A percentile compares a stretch with the other conserved stretches of the same genome.
Evolutionary conservation across 1,139 yeast species (phyloP).

Genomic region (Kurtzmaniella quercitrusa): DNA sequence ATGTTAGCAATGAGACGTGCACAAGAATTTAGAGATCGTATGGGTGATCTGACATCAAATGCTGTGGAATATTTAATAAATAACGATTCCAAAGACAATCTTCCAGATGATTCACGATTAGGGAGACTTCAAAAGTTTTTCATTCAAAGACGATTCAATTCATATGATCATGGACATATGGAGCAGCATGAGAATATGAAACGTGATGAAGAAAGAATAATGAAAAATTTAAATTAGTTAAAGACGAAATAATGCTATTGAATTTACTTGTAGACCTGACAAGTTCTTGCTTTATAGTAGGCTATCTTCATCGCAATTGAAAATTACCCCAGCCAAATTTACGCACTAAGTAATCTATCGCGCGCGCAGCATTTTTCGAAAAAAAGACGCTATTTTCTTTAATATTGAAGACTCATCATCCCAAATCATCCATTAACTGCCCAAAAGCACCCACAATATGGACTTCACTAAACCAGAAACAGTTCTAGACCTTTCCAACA

Average conservation of each 20-base stretch:
- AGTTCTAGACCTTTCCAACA: slow-evolving; percentile 75
- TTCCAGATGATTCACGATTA: slow-evolving; percentile 47
- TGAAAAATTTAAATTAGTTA: slow-evolving; percentile 1
- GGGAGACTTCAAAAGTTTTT: slow-evolving; percentile 56
- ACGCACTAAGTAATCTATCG: too few relatives aligned
- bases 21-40: slow-evolving; percentile 18
- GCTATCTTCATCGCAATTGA: too few relatives aligned
- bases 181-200: slow-evolving; percentile 5
- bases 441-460: slow-evolving; percentile 41
- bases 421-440: not conserved
- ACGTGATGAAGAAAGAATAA: slow-evolving; percentile 4
- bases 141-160: slow-evolving; percentile 48
- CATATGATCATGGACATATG: slow-evolving; percentile 6
- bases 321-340: too few relatives aligned
- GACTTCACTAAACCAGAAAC: slow-evolving; percentile 83
- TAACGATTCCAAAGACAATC: slow-evolving; percentile 46
- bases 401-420: not conserved
- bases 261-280: too few relatives aligned
- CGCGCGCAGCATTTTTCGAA: too few relatives aligned
- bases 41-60: slow-evolving; percentile 7
- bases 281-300: too few relatives aligned
- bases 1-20: slow-evolving; percentile 39
- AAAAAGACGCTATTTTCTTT: not conserved
- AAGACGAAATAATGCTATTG: not conserved
- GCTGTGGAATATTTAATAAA: slow-evolving; percentile 32